Percentiles rank a stretch among this genome's conserved stretches.
Conservation (phyloP, 225 moss, liverwort and hornwort species). For the Marchantia paleacea region DNA sequence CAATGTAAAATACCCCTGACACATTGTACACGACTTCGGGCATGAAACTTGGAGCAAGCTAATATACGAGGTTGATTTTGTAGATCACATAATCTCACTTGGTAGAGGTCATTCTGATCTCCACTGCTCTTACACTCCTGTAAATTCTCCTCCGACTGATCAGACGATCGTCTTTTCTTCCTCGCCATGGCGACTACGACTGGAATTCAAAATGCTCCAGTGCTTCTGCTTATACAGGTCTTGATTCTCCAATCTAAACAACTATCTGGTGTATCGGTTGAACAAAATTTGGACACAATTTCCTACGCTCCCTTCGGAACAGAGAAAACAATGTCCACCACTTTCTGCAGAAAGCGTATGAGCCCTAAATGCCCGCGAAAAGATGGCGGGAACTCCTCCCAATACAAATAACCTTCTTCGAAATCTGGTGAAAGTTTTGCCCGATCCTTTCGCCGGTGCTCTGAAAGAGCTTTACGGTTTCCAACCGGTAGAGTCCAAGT, state of each 20-base stretch:
- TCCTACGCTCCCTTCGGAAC: not conserved
- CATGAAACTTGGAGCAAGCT: too few relatives aligned
- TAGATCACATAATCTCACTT: slow-evolving; percentile 4
- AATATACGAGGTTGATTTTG: too few relatives aligned
- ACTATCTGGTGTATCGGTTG: not conserved
- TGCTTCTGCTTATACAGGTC: not conserved
- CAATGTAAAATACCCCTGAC: too few relatives aligned
- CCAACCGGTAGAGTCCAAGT: too few relatives aligned
- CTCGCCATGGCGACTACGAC: slow-evolving; percentile 19
- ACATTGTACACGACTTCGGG: too few relatives aligned
- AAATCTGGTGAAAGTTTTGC: not conserved
- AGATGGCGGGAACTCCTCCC: slow-evolving; percentile 18
- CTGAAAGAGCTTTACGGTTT: too few relatives aligned
- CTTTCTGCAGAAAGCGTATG: not conserved
- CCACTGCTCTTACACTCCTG: slow-evolving; percentile 3
- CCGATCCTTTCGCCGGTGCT: too few relatives aligned
- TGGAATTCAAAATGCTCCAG: not conserved
- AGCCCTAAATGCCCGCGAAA: slow-evolving; percentile 18
- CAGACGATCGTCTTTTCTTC: slow-evolving; percentile 29
- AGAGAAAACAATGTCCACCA: not conserved
- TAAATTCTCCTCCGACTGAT: slow-evolving; percentile 20
- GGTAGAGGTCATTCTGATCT: slow-evolving; percentile 34
- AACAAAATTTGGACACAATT: not conserved
- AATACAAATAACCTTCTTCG: not conserved
- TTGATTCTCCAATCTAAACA: not conserved